A percentile compares a stretch with the other conserved stretches of the same genome.
These are phyloP conservation scores for Tolypocladium guangdongense DNA, from an alignment of 2,329 filamentous ascomycete species.

Conservation along the genomic window DNA sequence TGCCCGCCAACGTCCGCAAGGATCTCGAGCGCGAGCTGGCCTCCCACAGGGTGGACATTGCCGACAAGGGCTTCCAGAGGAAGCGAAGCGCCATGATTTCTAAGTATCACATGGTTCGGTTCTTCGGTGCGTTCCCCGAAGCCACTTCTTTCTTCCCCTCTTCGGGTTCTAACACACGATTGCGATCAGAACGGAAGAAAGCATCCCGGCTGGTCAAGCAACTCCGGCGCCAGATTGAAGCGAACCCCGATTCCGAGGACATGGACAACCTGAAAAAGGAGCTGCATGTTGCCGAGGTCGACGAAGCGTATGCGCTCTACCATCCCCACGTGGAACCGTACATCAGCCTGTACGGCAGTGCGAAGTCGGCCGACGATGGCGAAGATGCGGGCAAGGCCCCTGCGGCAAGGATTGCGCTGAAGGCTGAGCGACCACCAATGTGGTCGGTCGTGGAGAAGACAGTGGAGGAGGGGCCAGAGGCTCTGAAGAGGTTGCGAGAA, in stretches of 20 bases:
- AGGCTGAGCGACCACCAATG: slow-evolving; percentile 44
- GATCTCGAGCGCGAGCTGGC: slow-evolving; percentile 64
- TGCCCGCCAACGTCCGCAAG: slow-evolving; percentile 56
- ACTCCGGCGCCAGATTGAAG: slow-evolving; percentile 45
- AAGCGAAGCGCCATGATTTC: slow-evolving; percentile 58
- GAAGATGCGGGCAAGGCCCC: slow-evolving; percentile 26
- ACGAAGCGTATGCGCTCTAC: slow-evolving; percentile 64
- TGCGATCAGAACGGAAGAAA: slow-evolving; percentile 55
- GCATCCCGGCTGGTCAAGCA: slow-evolving; percentile 56
- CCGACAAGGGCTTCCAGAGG: slow-evolving; percentile 47
- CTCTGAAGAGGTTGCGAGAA: slow-evolving; percentile 45
- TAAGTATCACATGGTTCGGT: slow-evolving; percentile 75
- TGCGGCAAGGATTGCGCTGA: slow-evolving; percentile 31
- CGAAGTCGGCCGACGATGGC: slow-evolving; percentile 23
- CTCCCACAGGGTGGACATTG: slow-evolving; percentile 54
- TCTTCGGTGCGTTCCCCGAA: slow-evolving; percentile 51
- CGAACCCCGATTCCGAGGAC: slow-evolving; percentile 39
- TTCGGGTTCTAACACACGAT: background rate
- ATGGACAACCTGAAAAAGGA: slow-evolving; percentile 39
- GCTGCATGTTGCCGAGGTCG: slow-evolving; percentile 60
- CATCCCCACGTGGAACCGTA: slow-evolving; percentile 63
- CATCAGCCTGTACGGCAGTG: slow-evolving; percentile 46
- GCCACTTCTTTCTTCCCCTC: background rate
- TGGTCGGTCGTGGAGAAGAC: slow-evolving; percentile 58
- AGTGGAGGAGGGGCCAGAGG: slow-evolving; percentile 42